Percentiles rank a stretch among this genome's conserved stretches.
Evolutionary conservation across 2,329 filamentous ascomycete species (phyloP).

Genomic region (Aspergillus persii): DNA sequence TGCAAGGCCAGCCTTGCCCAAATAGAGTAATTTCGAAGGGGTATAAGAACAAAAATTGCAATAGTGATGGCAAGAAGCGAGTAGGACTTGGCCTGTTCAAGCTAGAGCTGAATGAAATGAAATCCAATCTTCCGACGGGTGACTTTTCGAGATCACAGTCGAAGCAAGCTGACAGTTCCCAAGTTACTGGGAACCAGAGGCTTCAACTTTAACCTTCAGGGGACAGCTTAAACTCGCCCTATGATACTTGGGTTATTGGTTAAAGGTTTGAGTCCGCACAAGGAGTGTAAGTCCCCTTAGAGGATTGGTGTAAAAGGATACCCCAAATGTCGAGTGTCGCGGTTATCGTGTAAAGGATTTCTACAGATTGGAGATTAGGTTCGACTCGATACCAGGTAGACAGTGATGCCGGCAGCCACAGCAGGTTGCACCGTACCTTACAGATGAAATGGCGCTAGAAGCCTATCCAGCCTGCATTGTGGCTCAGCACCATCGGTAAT

Average conservation of each 20-base stretch:
- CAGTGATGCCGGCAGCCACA: not conserved
- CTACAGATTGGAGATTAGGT: not conserved
- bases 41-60: not conserved
- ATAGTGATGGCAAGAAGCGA: not conserved
- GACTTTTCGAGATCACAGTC: not conserved
- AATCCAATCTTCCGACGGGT: not conserved
- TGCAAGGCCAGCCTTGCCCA: conserved; percentile 22
- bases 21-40: not conserved
- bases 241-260: not conserved
- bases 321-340: not conserved
- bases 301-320: not conserved
- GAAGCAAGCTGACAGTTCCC: not conserved
- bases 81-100: not conserved
- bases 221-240: not conserved
- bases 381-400: not conserved
- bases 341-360: not conserved
- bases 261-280: not conserved
- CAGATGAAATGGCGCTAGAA: conserved; percentile 4
- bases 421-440: conserved; percentile 7
- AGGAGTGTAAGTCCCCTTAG: too few relatives aligned
- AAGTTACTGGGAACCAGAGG: not conserved
- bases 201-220: not conserved
- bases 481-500: conserved; percentile 10
- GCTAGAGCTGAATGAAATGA: not conserved
- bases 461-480: conserved; percentile 20